Evolutionary conservation across 176 grass and related monocot genomes (phyloP).

Genomic region (Pontederia crassipes): DNA sequence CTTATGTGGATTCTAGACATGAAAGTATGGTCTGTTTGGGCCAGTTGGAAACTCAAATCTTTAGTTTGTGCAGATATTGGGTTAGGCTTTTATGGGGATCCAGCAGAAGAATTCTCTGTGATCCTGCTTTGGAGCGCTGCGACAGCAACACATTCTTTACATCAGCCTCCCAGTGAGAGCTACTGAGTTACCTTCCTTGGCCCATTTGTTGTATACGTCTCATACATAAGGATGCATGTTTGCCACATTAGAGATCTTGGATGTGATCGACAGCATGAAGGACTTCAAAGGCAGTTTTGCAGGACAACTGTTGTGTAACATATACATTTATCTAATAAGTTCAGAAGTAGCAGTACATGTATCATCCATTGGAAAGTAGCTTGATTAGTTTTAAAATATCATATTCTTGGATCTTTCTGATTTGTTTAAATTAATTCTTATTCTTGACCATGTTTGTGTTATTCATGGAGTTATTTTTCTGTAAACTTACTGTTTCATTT

Average conservation of each 20-base stretch:
- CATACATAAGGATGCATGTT: background rate
- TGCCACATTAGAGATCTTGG: background rate
- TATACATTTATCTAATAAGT: too few relatives aligned
- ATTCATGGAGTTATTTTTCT: too few relatives aligned
- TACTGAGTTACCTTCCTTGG: background rate
- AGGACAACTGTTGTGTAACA: too few relatives aligned
- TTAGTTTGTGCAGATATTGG: constrained; percentile 3
- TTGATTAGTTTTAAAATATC: too few relatives aligned
- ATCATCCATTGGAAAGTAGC: too few relatives aligned
- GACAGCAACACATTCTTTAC: background rate
- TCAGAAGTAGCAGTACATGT: too few relatives aligned
- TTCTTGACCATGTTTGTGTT: too few relatives aligned
- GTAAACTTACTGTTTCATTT: too few relatives aligned
- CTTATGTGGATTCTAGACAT: background rate
- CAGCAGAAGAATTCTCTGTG: constrained; percentile 6
- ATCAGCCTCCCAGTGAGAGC: background rate
- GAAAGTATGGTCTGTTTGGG: constrained; percentile 2
- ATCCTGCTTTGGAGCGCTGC: constrained; percentile 1
- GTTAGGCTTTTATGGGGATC: background rate
- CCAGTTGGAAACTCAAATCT: constrained; percentile 14
- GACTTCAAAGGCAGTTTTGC: too few relatives aligned
- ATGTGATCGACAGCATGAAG: too few relatives aligned
- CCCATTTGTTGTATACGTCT: background rate
- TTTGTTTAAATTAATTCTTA: too few relatives aligned
- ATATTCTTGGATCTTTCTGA: too few relatives aligned